Percentiles rank a stretch among this genome's conserved stretches.
These are phyloP conservation scores for Colletotrichum sp. DNA, from an alignment of 2,329 filamentous ascomycete species.

Conservation along the genomic window DNA sequence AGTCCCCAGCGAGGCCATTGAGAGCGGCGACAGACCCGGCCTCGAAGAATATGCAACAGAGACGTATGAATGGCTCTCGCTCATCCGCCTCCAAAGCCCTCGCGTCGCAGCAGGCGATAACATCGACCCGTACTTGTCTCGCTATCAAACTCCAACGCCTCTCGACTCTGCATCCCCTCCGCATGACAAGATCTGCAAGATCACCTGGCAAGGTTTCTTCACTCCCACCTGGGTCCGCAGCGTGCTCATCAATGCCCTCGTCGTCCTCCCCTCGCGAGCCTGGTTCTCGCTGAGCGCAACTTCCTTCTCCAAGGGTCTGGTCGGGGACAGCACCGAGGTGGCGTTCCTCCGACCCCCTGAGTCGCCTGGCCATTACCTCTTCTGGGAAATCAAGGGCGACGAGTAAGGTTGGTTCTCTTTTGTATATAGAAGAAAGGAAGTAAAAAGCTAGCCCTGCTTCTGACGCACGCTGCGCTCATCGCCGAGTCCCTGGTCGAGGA, in stretches of 20 bases:
- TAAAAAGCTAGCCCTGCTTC: constrained; percentile 57
- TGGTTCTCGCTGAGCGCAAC: constrained; percentile 64
- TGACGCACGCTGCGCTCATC: constrained; percentile 70
- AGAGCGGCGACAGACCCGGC: constrained; percentile 46
- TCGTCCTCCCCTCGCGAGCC: constrained; percentile 43
- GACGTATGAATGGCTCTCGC: constrained; percentile 76
- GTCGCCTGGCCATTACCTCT: constrained; percentile 57
- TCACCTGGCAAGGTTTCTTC: constrained; percentile 67
- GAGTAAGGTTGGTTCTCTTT: constrained; percentile 26
- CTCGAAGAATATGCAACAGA: constrained; percentile 69
- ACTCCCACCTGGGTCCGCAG: constrained; percentile 56
- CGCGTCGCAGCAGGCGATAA: constrained; percentile 61
- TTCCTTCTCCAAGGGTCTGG: constrained; percentile 52
- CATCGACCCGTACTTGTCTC: constrained; percentile 72
- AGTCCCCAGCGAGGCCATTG: constrained; percentile 30
- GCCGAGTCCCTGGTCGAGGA: constrained; percentile 69
- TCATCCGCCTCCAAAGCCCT: constrained; percentile 71
- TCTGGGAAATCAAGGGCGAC: constrained; percentile 62
- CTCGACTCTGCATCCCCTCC: constrained; percentile 24
- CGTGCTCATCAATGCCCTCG: constrained; percentile 51
- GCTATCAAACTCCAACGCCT: constrained; percentile 65
- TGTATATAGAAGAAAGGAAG: not conserved
- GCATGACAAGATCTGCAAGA: constrained; percentile 47
- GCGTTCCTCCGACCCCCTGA: constrained; percentile 58
- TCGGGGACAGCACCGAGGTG: constrained; percentile 53